Evolutionary conservation across 2,329 filamentous ascomycete species (phyloP), one percentile per base, ranked within the genome.

Genomic region (Colletotrichum sp.): DNA sequence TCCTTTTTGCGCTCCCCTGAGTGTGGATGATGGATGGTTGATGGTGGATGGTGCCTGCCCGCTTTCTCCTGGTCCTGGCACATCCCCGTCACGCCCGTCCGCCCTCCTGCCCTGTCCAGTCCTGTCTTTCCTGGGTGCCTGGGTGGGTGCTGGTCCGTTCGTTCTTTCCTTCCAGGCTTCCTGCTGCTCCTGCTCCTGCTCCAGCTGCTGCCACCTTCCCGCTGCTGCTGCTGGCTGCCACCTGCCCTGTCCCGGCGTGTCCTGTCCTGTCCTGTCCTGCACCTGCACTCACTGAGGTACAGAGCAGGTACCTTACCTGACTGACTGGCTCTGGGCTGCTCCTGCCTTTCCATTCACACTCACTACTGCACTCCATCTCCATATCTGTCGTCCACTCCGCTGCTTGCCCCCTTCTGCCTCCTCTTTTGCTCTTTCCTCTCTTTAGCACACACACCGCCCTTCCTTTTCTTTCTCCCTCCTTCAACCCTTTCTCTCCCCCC

Each of bases 381-480:
- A 79, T 73, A 76, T 76, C 70, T 81, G 77, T 80, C 74, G 71
- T 76, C 71, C 74, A 76, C 60, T 76, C 43, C 61, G 71, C 74
- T 76, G 65, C 52, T 56, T n/a, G 65, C 79, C 79, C 81, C 82
- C 80, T 83, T 78, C 80, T 81, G 80, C 82, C 80, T 70, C 77
- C 78, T 77, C 80, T 79, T 78, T 81, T 80, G 77, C 73, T 80
- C 80, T 79, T 79, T 80, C 78, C 73, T 80, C 77, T 81, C 78
- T 77, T 77, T 79, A 80, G 79, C 79, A 81, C 80, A 80, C 79
- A 81, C 80, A 80, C 79, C 74, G 74, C 74, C 74, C 79, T 81
- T 80, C 81, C 79, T 80, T 81, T 81, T 80, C 79, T 80, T 80
- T 38, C 48, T 77, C 79, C 79, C 78, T 80, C 80, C 80, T 82